Conservation (phyloP, 306 rosid genomes). For the Rosa rugosa region DNA sequence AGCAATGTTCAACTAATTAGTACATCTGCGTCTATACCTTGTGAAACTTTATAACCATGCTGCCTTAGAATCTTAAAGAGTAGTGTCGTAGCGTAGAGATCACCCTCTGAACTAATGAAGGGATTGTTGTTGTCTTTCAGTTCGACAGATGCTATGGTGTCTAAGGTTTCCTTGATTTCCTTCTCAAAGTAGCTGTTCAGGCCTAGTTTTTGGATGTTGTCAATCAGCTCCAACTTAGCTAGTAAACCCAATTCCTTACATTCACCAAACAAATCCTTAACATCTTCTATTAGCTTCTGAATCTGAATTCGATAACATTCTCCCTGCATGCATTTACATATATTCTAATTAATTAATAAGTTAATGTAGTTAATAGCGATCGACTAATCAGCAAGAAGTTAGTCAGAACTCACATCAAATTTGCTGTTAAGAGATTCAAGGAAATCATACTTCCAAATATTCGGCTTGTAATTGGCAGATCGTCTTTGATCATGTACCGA, state of each 20-base stretch:
- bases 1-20: too few species aligned
- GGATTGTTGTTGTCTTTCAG: background rate
- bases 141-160: constrained; percentile 18
- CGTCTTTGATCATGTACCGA: constrained; percentile 26
- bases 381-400: background rate
- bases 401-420: constrained; percentile 37
- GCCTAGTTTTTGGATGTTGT: constrained; percentile 46
- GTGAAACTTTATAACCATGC: constrained; percentile 44
- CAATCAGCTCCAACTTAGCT: constrained; percentile 40
- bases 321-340: constrained; percentile 27
- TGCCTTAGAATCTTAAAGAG: constrained; percentile 54
- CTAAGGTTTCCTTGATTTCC: constrained; percentile 42
- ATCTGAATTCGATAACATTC: constrained; percentile 25
- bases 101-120: background rate
- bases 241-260: background rate
- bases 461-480: constrained; percentile 60
- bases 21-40: constrained; percentile 26
- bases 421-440: constrained; percentile 42
- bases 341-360: background rate
- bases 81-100: constrained; percentile 34
- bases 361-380: background rate
- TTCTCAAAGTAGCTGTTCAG: constrained; percentile 38
- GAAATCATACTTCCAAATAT: constrained; percentile 48
- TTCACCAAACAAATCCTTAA: constrained; percentile 24
- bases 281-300: constrained; percentile 27